Evolutionary conservation across 768 basidiomycete species (phyloP).

Genomic region (Naganishia friedmannii): DNA sequence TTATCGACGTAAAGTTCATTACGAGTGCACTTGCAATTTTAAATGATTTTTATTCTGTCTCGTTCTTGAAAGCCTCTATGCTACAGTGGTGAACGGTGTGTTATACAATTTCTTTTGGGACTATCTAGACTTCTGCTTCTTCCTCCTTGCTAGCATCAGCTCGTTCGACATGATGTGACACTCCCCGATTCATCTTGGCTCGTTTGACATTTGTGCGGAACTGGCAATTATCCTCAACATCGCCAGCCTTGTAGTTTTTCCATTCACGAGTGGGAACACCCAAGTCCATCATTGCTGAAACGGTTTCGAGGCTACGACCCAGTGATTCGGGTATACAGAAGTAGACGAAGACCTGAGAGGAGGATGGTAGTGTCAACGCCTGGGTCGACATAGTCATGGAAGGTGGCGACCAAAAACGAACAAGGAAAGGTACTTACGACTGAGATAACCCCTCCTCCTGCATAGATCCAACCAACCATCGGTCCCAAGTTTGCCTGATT

Average conservation of each 20-base stretch:
- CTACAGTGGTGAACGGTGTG: neutral
- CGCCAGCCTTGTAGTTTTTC: slow-evolving; percentile 40
- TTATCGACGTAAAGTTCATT: too few species aligned
- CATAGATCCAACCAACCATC: slow-evolving; percentile 49
- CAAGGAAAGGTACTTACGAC: slow-evolving; percentile 33
- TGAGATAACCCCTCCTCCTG: slow-evolving; percentile 37
- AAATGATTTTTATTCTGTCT: too few species aligned
- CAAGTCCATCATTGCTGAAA: slow-evolving; percentile 43
- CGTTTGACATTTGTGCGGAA: slow-evolving; percentile 23
- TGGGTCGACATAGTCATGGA: too few species aligned
- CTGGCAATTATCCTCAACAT: slow-evolving; percentile 20
- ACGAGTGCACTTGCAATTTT: too few species aligned
- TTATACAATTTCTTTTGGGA: neutral
- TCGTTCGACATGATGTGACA: slow-evolving; percentile 25
- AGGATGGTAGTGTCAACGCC: too few species aligned
- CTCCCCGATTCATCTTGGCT: slow-evolving; percentile 27
- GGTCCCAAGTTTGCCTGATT: slow-evolving; percentile 41
- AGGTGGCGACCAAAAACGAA: neutral
- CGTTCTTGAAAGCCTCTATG: neutral
- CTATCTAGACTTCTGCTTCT: neutral
- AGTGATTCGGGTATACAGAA: slow-evolving; percentile 48
- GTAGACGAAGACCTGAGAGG: slow-evolving; percentile 43
- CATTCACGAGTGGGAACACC: slow-evolving; percentile 42
- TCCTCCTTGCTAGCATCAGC: neutral
- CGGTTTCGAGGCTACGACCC: slow-evolving; percentile 40